Percentiles rank a stretch among this genome's conserved stretches.
These are phyloP conservation scores for Agaricus bisporus DNA, from an alignment of 768 basidiomycete species.

Conservation along the genomic window DNA sequence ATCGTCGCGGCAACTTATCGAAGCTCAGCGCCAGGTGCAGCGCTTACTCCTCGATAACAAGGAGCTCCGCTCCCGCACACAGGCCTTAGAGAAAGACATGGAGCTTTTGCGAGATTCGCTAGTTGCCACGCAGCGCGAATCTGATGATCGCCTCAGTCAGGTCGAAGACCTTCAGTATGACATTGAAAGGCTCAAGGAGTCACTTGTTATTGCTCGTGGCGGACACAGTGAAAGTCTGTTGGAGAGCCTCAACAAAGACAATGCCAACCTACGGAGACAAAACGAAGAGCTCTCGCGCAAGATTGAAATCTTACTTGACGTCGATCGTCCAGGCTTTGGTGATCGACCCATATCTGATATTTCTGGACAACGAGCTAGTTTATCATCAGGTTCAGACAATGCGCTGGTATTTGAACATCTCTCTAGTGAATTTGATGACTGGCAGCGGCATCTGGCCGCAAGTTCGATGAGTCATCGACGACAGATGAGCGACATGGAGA, in stretches of 20 bases:
- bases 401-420: constrained; percentile 71
- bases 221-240: constrained; percentile 72
- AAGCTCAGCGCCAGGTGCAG: constrained; percentile 72
- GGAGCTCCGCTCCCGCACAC: constrained; percentile 68
- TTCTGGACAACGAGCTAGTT: constrained; percentile 56
- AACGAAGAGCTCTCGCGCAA: constrained; percentile 90
- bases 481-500: constrained; percentile 68
- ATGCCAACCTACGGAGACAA: constrained; percentile 70
- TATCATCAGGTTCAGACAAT: constrained; percentile 81
- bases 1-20: constrained; percentile 65
- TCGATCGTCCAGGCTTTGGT: constrained; percentile 68
- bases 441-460: constrained; percentile 72
- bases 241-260: constrained; percentile 81
- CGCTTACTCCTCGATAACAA: constrained; percentile 69
- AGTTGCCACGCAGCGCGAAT: constrained; percentile 66
- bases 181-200: constrained; percentile 67
- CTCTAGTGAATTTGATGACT: constrained; percentile 77
- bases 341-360: constrained; percentile 57
- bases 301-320: constrained; percentile 83
- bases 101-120: constrained; percentile 65
- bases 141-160: constrained; percentile 69
- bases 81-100: constrained; percentile 70
- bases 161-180: constrained; percentile 80
- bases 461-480: constrained; percentile 73
- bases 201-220: constrained; percentile 67